Base-by-base conservation (phyloP, 164 flowering plant species). In the Liquidambar formosana region DNA sequence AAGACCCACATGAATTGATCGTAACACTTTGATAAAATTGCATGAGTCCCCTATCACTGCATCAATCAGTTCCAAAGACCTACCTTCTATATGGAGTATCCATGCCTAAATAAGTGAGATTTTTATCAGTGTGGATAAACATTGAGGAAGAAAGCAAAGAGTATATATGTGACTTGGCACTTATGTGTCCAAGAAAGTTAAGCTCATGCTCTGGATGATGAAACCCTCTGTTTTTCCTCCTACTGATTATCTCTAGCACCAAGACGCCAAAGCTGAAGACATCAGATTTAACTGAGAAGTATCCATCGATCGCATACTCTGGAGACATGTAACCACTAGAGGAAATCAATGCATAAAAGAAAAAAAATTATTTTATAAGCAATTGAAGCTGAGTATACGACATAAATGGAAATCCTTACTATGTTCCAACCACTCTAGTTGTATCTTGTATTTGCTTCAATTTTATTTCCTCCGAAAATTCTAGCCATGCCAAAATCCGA, bases 1-100 rank as follows among this genome's bases (percentile, higher is more conserved):
- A 11, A 77, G 74, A 51, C 70, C 76, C 15, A 76, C 69, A 27
- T 76, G 76, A 45, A 76, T 61, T 16, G 73, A 72, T 49, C 73
- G 60, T 10, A 69, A 46, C 27, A 69, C 64, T 56, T 33, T 6
- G 6, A 6, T 2, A 2, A 33, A 2, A 33, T 33, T 33, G 41
- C 41, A 33, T 33, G 41, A 33, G 41, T 33, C 41, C 41, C 41
- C 41, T 33, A 33, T 33, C 41, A 6, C 2, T 33, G 41, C 41
- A 33, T 33, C 41, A 2, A 33, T 33, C 15, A 77, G 19, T 5
- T 73, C 76, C 38, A 61, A 19, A 8, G 79, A 51, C 41, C 33
- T 69, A 3, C 64, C 70, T 73, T 77, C 76, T 18, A 48, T 65
- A 66, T 61, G 73, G 16, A 77, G 63, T 26, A 25, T 69, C 79